Conservation (phyloP, 306 rosid species). For the Erythrophleum fordii region DNA sequence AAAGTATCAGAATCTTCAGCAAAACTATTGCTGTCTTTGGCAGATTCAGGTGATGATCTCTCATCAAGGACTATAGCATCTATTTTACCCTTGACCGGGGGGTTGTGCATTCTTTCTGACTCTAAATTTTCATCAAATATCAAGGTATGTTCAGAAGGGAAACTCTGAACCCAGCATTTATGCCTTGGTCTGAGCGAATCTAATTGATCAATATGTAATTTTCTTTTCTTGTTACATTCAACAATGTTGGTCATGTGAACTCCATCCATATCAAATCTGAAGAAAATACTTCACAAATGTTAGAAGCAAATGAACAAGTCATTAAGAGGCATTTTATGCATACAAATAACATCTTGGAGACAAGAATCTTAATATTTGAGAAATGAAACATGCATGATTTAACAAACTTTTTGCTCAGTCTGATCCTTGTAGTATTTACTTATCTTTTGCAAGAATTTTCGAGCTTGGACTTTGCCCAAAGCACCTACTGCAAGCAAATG, state of each 20-base stretch:
- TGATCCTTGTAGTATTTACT: not conserved
- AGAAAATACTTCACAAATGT: not conserved
- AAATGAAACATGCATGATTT: not conserved
- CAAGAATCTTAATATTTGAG: not conserved
- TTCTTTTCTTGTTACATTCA: slow-evolving; percentile 71
- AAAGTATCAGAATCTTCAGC: slow-evolving; percentile 52
- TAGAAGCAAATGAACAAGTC: not conserved
- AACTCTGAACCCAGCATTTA: slow-evolving; percentile 51
- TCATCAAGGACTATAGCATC: slow-evolving; percentile 29
- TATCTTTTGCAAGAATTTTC: not conserved
- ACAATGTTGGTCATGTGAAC: slow-evolving; percentile 24
- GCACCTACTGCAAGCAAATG: not conserved
- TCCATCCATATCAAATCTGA: slow-evolving; percentile 49
- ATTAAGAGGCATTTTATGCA: not conserved
- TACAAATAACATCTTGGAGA: not conserved
- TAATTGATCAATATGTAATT: slow-evolving; percentile 58
- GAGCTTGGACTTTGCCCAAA: not conserved
- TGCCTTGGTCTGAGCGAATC: slow-evolving; percentile 67
- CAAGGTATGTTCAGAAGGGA: slow-evolving; percentile 40
- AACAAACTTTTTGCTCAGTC: not conserved
- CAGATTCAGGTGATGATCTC: slow-evolving; percentile 49
- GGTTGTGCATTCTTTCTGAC: slow-evolving; percentile 35
- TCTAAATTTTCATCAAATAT: slow-evolving; percentile 39
- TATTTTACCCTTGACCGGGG: slow-evolving; percentile 1
- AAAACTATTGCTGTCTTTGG: slow-evolving; percentile 64